Base-by-base conservation (phyloP, 768 basidiomycete species). In the Tephrocybe sp. region DNA sequence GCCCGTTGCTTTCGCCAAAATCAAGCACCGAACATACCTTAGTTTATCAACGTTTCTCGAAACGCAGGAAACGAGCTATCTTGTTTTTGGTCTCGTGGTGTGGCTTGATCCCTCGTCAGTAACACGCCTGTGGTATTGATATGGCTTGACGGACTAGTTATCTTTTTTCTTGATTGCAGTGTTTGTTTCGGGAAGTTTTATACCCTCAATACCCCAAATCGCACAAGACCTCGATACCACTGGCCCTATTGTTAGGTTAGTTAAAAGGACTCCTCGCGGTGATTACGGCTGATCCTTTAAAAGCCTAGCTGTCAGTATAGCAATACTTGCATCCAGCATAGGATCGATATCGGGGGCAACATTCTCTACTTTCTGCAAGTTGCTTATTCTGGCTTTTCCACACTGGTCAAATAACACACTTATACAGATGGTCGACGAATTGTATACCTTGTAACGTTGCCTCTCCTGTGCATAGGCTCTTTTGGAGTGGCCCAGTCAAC, bases 141-240 rank as follows among this genome's bases (percentile, higher is more conserved):
- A n/a, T n/a, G n/a, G n/a, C n/a, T n/a, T n/a, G n/a, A n/a, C n/a
- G n/a, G n/a, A n/a, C n/a, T n/a, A n/a, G n/a, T n/a, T n/a, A n/a
- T n/a, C n/a, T n/a, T n/a, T n/a, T 41, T 27, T 35, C 28, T 25
- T 39, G 13, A 56, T 9, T 7, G 18, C 5, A 92, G 89, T 86
- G 30, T 82, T 92, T 51, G 80, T 86, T 0, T 69, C 79, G 6
- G 84, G 80, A 0, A 80, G 80, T 1, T 89, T 92, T 62, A 74
- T 89, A 2, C 89, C 89, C 0, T 82, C 83, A 0, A 86, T 92
- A 47, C 87, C 88, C 0, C 77, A 86, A 42, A 82, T 93, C 37
- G 81, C 89, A 7, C 65, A 63, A 22, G 88, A 92, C 51, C 64
- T 92, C 9, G 40, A 77, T 21, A 72, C 85, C 0, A 78, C 86